These are phyloP conservation scores for Peltaster fructicola DNA, from an alignment of 2,329 filamentous ascomycete genomes.

Conservation along the genomic window DNA sequence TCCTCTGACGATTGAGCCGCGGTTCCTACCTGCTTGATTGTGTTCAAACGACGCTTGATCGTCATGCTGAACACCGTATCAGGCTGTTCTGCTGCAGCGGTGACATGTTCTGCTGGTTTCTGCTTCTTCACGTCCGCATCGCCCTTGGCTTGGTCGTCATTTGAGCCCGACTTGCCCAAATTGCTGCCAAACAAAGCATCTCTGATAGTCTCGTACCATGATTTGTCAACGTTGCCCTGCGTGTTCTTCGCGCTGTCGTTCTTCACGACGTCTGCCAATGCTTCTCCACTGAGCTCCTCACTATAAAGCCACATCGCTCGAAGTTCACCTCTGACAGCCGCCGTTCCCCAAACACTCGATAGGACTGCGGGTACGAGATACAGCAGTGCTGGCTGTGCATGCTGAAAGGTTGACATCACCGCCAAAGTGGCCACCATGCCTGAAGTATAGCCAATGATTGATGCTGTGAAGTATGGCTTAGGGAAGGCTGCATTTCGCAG, in stretches of 20 bases:
- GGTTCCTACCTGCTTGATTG: no score
- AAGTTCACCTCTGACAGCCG: slow-evolving; percentile 51
- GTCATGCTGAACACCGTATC: no score
- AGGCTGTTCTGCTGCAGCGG: no score
- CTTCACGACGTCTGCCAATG: slow-evolving; percentile 9
- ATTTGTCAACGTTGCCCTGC: no score
- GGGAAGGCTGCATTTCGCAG: slow-evolving; percentile 37
- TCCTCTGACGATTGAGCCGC: no score
- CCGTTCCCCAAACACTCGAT: slow-evolving; percentile 56
- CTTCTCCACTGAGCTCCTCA: slow-evolving; percentile 38
- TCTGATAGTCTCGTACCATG: no score
- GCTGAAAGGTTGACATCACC: slow-evolving; percentile 60
- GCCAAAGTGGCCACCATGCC: slow-evolving; percentile 62
- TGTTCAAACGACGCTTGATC: no score
- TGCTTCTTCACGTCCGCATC: slow-evolving; percentile 2
- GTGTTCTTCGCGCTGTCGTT: slow-evolving; percentile 1
- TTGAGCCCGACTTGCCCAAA: no score
- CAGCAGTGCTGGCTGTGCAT: slow-evolving; percentile 75
- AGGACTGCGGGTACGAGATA: slow-evolving; percentile 85
- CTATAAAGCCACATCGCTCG: slow-evolving; percentile 65
- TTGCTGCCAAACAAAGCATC: no score
- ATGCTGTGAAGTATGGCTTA: slow-evolving; percentile 73
- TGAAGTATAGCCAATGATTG: slow-evolving; percentile 55
- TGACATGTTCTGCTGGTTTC: no score
- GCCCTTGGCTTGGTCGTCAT: no score